Conservation (phyloP, 2,329 filamentous ascomycete genomes). For the Trichoderma sp. region DNA sequence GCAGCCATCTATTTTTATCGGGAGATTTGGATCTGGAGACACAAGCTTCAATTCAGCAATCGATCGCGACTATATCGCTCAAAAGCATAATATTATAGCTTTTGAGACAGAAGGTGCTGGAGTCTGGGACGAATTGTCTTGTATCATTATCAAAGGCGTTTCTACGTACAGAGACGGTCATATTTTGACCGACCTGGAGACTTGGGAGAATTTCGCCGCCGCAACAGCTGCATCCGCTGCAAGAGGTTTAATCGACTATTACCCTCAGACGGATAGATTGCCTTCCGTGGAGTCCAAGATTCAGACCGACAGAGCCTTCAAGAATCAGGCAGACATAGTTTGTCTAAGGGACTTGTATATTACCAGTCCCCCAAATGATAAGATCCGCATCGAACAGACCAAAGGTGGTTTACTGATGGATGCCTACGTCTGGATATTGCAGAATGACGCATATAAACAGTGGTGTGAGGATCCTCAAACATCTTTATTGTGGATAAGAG, state of each 20-base stretch:
- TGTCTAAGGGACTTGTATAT: neutral
- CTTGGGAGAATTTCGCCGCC: neutral
- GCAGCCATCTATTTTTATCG: neutral
- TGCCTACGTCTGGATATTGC: neutral
- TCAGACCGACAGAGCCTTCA: no score
- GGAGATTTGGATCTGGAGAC: neutral
- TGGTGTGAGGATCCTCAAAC: neutral
- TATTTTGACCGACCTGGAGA: neutral
- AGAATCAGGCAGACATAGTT: neutral
- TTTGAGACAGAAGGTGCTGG: neutral
- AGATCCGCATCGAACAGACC: neutral
- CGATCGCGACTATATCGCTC: neutral
- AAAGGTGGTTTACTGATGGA: neutral
- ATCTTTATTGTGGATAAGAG: neutral
- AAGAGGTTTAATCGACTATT: neutral
- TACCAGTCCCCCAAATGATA: neutral
- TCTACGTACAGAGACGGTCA: neutral
- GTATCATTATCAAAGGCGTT: neutral
- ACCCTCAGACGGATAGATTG: neutral
- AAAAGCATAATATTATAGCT: neutral
- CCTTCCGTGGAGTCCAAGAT: neutral
- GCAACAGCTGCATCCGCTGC: neutral
- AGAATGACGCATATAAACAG: neutral
- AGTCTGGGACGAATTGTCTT: neutral
- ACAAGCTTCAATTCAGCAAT: neutral